Evolutionary conservation across 1,139 yeast genomes (phyloP).

Genomic region (Taphrina betulina): DNA sequence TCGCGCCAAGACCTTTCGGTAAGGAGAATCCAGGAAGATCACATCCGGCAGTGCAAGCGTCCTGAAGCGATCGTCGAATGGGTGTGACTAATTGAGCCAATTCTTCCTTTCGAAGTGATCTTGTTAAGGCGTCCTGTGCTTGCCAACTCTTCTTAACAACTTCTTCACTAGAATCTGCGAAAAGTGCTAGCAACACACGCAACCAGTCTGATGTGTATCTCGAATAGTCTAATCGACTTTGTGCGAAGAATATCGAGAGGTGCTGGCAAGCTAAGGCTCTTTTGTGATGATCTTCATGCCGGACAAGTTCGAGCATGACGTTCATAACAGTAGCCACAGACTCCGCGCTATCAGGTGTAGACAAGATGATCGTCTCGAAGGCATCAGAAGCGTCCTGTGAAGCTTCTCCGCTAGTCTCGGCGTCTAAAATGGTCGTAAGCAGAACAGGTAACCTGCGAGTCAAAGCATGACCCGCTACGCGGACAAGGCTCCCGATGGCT

Average conservation of each 20-base stretch:
- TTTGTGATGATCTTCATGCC: slow-evolving; percentile 68
- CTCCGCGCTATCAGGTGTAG: slow-evolving; percentile 67
- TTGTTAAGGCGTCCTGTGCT: slow-evolving; percentile 64
- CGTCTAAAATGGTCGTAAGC: slow-evolving; percentile 65
- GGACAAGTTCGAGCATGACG: slow-evolving; percentile 71
- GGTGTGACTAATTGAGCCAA: slow-evolving; percentile 77
- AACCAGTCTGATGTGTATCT: slow-evolving; percentile 75
- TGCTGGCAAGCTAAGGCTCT: slow-evolving; percentile 69
- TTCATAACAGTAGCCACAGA: slow-evolving; percentile 85
- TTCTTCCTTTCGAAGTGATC: slow-evolving; percentile 63
- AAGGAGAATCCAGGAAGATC: slow-evolving; percentile 73
- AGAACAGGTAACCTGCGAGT: slow-evolving; percentile 53
- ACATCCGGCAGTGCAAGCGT: slow-evolving; percentile 63
- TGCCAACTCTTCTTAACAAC: slow-evolving; percentile 71
- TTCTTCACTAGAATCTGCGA: slow-evolving; percentile 66
- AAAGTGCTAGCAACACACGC: slow-evolving; percentile 63
- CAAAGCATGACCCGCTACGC: slow-evolving; percentile 84
- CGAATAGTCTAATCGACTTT: slow-evolving; percentile 67
- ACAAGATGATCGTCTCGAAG: slow-evolving; percentile 64
- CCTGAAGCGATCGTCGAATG: slow-evolving; percentile 66
- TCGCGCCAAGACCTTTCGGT: slow-evolving; percentile 84
- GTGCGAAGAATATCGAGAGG: slow-evolving; percentile 66
- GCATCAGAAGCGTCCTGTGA: slow-evolving; percentile 48
- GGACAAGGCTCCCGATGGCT: slow-evolving; percentile 84
- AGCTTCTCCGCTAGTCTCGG: slow-evolving; percentile 65